These are phyloP conservation scores for Epichloe bromicola DNA, from an alignment of 2,329 filamentous ascomycete species.

Conservation along the genomic window DNA sequence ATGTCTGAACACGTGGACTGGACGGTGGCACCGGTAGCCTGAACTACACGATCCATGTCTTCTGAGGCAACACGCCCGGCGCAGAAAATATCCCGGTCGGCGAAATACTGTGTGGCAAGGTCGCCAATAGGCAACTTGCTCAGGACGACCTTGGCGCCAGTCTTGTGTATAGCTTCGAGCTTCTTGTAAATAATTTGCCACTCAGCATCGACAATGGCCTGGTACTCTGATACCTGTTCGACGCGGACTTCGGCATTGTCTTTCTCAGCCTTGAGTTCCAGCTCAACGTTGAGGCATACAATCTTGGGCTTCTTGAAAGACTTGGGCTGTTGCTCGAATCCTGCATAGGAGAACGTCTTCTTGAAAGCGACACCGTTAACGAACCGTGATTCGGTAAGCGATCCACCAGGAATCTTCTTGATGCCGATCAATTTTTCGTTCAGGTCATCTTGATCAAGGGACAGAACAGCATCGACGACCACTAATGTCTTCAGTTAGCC, in stretches of 20 bases:
- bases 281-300: slow-evolving; percentile 91
- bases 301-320: slow-evolving; percentile 90
- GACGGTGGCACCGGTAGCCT: slow-evolving; percentile 81
- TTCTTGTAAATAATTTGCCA: slow-evolving; percentile 99
- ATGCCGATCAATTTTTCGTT: slow-evolving; percentile 97
- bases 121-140: slow-evolving; percentile 97
- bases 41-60: slow-evolving; percentile 91
- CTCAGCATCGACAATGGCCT: slow-evolving; percentile 96
- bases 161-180: slow-evolving; percentile 86
- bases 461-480: slow-evolving; percentile 94
- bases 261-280: slow-evolving; percentile 97
- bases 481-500: slow-evolving; percentile 39
- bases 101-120: slow-evolving; percentile 94
- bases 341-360: slow-evolving; percentile 98
- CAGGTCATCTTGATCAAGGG: slow-evolving; percentile 89
- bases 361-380: slow-evolving; percentile 98
- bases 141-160: slow-evolving; percentile 91
- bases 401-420: slow-evolving; percentile 96
- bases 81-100: slow-evolving; percentile 96
- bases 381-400: slow-evolving; percentile 89
- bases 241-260: slow-evolving; percentile 98
- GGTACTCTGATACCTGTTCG: slow-evolving; percentile 97
- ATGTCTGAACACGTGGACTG: slow-evolving; percentile 98
- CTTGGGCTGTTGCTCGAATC: slow-evolving; percentile 98
- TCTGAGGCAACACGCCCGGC: slow-evolving; percentile 83